Conservation (phyloP, 75 land plant genomes). For the Isoetes taiwanensis region DNA sequence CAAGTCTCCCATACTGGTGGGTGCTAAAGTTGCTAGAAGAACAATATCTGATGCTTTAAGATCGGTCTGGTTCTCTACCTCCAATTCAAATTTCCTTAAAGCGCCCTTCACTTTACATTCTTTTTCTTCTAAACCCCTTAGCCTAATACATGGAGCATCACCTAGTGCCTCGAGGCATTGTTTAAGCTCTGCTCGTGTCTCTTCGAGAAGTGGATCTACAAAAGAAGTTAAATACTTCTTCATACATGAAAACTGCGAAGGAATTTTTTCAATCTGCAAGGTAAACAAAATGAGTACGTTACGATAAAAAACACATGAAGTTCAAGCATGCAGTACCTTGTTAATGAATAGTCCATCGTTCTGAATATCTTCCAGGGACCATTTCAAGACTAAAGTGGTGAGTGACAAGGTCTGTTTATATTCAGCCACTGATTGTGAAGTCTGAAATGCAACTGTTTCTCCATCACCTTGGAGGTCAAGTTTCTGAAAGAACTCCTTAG, state of each 20-base stretch:
- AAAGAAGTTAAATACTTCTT: not conserved
- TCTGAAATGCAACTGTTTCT: no score
- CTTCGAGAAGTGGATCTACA: not conserved
- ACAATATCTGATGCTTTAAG: not conserved
- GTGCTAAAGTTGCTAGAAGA: slow-evolving; percentile 4
- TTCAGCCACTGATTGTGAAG: no score
- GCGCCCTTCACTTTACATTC: not conserved
- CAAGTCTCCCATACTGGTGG: not conserved
- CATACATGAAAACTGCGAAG: not conserved
- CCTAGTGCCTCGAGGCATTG: not conserved
- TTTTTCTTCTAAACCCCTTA: not conserved
- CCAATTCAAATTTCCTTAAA: not conserved
- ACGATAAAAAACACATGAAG: no score
- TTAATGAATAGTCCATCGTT: slow-evolving; percentile 16
- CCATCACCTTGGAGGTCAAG: no score
- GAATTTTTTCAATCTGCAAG: slow-evolving; percentile 4
- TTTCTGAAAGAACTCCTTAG: no score
- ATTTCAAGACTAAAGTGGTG: slow-evolving; percentile 20
- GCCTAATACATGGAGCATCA: not conserved
- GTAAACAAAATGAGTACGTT: not conserved
- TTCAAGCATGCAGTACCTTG: slow-evolving; percentile 20
- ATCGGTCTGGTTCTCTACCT: not conserved
- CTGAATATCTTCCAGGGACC: slow-evolving; percentile 22
- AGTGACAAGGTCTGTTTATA: no score
- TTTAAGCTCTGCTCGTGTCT: slow-evolving; percentile 1